Percentiles rank a stretch among this genome's conserved stretches.
Conservation (phyloP, 345 rosid genomes). For the Hibiscus mutabilis region DNA sequence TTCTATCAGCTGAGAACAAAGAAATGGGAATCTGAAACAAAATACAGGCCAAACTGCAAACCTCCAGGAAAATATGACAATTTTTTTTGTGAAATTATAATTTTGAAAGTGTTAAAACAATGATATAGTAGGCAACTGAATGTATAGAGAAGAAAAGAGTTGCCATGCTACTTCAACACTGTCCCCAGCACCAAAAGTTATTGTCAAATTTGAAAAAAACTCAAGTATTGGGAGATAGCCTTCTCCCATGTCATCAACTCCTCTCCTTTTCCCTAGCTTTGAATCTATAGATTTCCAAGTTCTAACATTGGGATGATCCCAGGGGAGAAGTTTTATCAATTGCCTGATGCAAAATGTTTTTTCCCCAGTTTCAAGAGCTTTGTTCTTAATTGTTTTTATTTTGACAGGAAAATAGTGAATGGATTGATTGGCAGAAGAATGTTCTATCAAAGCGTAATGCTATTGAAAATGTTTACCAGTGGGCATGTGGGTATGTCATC, state of each 20-base stretch:
- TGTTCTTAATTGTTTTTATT: conserved; percentile 12
- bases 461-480: conserved; percentile 73
- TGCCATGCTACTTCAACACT: neutral
- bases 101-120: no score
- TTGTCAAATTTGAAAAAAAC: no score
- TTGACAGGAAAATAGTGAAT: conserved; percentile 55
- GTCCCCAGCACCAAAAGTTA: no score
- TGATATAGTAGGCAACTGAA: no score
- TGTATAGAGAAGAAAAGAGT: no score
- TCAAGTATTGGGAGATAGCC: neutral
- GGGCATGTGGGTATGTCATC: conserved; percentile 83
- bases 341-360: neutral
- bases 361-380: neutral
- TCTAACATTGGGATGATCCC: neutral
- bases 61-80: no score
- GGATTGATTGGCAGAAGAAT: conserved; percentile 74
- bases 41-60: neutral
- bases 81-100: no score
- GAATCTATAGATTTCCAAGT: neutral
- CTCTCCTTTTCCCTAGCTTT: neutral
- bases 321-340: neutral
- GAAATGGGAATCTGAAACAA: neutral
- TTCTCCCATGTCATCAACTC: neutral
- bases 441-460: conserved; percentile 69
- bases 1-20: neutral